Evolutionary conservation across 345 rosid species (phyloP).

Genomic region (Mangifera indica): DNA sequence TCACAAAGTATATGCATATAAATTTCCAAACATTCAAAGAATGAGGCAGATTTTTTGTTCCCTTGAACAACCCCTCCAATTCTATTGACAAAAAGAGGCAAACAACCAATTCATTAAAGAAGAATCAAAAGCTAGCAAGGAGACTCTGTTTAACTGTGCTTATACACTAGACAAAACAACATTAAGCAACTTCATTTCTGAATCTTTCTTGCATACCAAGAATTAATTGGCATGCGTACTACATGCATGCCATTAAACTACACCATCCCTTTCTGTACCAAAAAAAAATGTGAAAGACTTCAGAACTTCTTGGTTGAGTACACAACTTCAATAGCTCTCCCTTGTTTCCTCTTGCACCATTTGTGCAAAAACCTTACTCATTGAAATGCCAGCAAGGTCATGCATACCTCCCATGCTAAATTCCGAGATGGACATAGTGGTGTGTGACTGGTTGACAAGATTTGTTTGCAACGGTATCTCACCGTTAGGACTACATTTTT

Average conservation of each 20-base stretch:
- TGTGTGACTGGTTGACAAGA: slow-evolving; percentile 25
- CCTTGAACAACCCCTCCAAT: background rate
- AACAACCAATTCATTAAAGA: background rate
- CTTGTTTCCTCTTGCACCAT: slow-evolving; percentile 58
- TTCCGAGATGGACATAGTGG: slow-evolving; percentile 24
- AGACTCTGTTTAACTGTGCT: background rate
- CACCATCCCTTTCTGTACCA: background rate
- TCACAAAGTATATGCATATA: too few relatives aligned
- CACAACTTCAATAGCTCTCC: slow-evolving; percentile 18
- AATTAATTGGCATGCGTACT: background rate
- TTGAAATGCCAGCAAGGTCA: slow-evolving; percentile 49
- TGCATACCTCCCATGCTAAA: slow-evolving; percentile 35
- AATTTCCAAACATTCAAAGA: background rate
- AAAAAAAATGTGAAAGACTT: background rate
- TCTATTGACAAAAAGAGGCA: background rate
- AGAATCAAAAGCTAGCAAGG: background rate
- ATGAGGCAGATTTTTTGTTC: background rate
- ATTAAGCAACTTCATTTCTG: background rate
- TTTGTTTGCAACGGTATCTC: slow-evolving; percentile 13
- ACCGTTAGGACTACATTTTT: slow-evolving; percentile 18
- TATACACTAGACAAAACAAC: background rate
- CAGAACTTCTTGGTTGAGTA: background rate
- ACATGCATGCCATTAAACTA: background rate
- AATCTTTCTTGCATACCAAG: background rate
- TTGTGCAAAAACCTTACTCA: slow-evolving; percentile 65